Conservation (phyloP, 192 early-diverging fungal species). For the Gaertneriomyces semiglobifer region DNA sequence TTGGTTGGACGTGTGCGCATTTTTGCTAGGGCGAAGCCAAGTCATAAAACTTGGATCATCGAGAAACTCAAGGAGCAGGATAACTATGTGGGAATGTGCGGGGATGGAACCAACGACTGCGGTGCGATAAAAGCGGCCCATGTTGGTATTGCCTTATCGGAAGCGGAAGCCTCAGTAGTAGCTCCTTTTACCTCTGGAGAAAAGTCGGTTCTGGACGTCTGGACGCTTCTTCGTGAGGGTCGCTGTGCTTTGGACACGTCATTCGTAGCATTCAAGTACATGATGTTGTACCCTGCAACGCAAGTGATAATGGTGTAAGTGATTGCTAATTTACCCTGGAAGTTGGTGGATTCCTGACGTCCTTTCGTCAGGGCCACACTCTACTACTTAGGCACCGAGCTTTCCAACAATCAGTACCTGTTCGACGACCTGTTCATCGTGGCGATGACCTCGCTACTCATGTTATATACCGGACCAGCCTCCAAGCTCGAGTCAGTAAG, state of each 20-base stretch:
- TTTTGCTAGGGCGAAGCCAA: slow-evolving; percentile 76
- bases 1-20: slow-evolving; percentile 62
- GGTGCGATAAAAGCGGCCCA: slow-evolving; percentile 82
- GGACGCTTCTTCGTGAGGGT: slow-evolving; percentile 69
- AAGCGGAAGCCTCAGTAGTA: slow-evolving; percentile 80
- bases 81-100: slow-evolving; percentile 78
- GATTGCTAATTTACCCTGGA: no score
- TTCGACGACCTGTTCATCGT: slow-evolving; percentile 53
- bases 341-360: no score
- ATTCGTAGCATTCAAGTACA: slow-evolving; percentile 70
- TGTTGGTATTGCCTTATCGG: slow-evolving; percentile 77
- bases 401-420: slow-evolving; percentile 53
- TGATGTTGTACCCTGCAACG: slow-evolving; percentile 51
- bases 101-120: slow-evolving; percentile 78
- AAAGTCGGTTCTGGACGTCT: slow-evolving; percentile 50
- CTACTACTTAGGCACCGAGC: slow-evolving; percentile 31
- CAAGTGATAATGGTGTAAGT: slow-evolving; percentile 36
- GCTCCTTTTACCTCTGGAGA: slow-evolving; percentile 75
- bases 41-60: slow-evolving; percentile 71
- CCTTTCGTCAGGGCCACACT: slow-evolving; percentile 26
- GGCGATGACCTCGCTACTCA: slow-evolving; percentile 38
- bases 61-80: slow-evolving; percentile 69
- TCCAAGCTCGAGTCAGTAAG: slow-evolving; percentile 17
- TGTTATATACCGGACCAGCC: slow-evolving; percentile 35
- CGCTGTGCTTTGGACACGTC: slow-evolving; percentile 73